Evolutionary conservation across 768 basidiomycete genomes (phyloP).

Genomic region (Tricholoma bakamatsutake): DNA sequence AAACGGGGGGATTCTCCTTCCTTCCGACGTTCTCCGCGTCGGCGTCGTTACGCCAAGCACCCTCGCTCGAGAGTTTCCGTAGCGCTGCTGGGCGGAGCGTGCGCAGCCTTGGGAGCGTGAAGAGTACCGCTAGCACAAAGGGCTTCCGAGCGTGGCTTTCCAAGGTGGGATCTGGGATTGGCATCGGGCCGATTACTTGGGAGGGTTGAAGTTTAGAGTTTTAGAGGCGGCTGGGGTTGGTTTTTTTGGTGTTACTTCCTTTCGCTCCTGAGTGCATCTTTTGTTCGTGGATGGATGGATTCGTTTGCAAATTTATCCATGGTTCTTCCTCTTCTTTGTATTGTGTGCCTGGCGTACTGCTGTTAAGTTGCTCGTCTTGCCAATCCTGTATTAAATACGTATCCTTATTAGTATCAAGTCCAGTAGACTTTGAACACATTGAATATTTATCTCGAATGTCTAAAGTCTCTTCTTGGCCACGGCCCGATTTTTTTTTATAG

Average conservation of each 20-base stretch:
- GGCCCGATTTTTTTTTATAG: no score
- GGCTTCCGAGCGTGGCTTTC: constrained; percentile 37
- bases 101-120: constrained; percentile 36
- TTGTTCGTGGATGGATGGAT: neutral
- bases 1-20: neutral
- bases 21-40: constrained; percentile 7
- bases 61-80: constrained; percentile 44
- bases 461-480: no score
- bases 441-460: neutral
- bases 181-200: constrained; percentile 1
- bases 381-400: neutral
- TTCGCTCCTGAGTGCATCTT: neutral
- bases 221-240: neutral
- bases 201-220: neutral
- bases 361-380: neutral
- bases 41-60: constrained; percentile 26
- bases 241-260: neutral
- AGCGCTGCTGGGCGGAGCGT: constrained; percentile 38
- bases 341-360: neutral
- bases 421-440: no score
- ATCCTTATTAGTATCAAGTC: neutral
- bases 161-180: constrained; percentile 24
- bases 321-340: neutral
- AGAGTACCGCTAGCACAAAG: constrained; percentile 33
- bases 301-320: neutral